These are phyloP conservation scores for Cyclotella baltica DNA, from an alignment of 108 stramenopile species.

Conservation along the genomic window DNA sequence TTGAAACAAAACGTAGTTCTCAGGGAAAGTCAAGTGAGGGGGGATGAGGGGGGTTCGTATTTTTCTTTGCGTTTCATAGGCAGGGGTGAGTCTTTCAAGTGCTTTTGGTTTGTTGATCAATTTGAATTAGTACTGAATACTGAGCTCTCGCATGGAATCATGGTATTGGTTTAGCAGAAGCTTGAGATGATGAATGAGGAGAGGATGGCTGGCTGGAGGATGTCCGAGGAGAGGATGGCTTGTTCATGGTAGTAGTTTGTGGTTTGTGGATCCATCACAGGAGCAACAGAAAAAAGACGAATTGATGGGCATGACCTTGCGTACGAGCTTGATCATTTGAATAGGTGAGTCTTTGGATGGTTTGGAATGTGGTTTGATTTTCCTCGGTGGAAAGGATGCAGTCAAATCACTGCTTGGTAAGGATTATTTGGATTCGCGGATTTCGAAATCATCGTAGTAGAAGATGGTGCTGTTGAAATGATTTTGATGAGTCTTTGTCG, in stretches of 20 bases:
- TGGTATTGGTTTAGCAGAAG: not conserved
- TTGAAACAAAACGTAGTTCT: no score
- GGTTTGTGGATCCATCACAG: no score
- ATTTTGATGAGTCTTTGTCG: conserved; percentile 1
- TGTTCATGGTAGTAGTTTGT: no score
- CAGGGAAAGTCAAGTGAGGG: no score
- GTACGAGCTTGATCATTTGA: conserved; percentile 20
- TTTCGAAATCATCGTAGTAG: conserved; percentile 12
- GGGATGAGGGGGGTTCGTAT: no score
- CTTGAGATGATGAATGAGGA: not conserved
- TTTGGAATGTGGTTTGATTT: not conserved
- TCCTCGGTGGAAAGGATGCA: not conserved
- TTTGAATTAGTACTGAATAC: no score
- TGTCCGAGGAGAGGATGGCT: not conserved
- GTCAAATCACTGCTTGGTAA: no score
- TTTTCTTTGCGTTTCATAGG: no score
- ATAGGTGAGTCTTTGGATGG: conserved; percentile 6
- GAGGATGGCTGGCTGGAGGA: not conserved
- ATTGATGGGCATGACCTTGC: conserved; percentile 3
- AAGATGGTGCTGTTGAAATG: not conserved
- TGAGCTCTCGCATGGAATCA: no score
- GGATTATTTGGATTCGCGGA: conserved; percentile 1
- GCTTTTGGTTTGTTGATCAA: no score
- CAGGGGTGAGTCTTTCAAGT: no score
- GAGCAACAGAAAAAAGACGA: conserved; percentile 11